These are phyloP conservation scores for Dendrobium nobile DNA, from an alignment of 106 monocot genomes.

Conservation along the genomic window DNA sequence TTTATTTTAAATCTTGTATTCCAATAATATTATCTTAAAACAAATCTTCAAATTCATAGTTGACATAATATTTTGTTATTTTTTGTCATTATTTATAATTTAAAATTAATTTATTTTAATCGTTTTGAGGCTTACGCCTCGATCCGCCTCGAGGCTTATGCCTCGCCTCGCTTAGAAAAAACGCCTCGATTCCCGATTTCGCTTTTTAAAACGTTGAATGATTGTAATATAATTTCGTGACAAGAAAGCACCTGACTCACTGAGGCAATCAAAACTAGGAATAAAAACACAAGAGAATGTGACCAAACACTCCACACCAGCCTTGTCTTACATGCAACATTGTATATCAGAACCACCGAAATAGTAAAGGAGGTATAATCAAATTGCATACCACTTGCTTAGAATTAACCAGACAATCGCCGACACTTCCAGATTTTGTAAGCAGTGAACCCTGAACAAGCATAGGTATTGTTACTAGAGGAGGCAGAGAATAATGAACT, in stretches of 20 bases:
- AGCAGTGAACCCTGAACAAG: constrained; percentile 2
- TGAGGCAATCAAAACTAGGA: not conserved
- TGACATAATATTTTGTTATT: no score
- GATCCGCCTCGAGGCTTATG: no score
- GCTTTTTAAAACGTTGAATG: not conserved
- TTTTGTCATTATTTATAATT: no score
- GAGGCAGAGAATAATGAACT: not conserved
- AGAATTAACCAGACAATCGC: constrained; percentile 2
- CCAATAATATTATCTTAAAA: no score
- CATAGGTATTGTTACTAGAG: not conserved
- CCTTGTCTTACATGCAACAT: not conserved
- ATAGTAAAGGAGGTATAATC: not conserved
- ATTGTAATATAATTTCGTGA: not conserved
- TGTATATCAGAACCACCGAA: not conserved
- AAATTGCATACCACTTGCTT: constrained; percentile 3
- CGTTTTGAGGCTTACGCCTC: no score
- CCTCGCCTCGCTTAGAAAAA: no score
- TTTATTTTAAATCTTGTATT: no score
- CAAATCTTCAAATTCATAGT: no score
- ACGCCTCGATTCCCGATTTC: no score
- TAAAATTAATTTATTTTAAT: no score
- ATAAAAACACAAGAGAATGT: not conserved
- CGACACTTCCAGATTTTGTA: not conserved
- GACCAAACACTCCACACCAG: not conserved
- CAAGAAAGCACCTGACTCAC: not conserved